Base-by-base conservation (phyloP, 441 rosid genomes). In the Oxalis stricta region DNA sequence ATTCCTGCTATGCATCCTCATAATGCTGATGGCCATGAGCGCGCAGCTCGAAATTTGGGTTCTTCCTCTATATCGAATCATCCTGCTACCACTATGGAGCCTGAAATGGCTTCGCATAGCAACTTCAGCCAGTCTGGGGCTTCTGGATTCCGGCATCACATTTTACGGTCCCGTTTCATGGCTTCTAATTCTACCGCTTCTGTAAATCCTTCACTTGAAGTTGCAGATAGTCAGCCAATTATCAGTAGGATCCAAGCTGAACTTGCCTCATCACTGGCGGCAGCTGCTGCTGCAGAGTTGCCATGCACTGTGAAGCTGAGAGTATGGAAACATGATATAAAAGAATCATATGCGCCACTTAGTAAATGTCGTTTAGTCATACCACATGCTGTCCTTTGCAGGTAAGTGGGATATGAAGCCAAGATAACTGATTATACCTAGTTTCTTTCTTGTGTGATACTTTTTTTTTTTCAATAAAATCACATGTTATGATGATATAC, bases 371-470 rank as follows among this genome's bases (percentile, higher is more conserved):
- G 79, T 22, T 61, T 87, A 33, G 71, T 58, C n/a, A 75, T 87
- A 56, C 86, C 83, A 4, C 95, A 87, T 72, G 95, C 81, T 15
- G 95, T 88, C 48, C 93, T 88, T 57, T 84, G 95, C 52, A 84
- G 97, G 97, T 67, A 71, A 58, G 69, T 35, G 7, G 34, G 31
- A 37, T 14, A 40, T 51, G n/a, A n/a, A n/a, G n/a, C n/a, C n/a
- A n/a, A n/a, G n/a, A n/a, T n/a, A n/a, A n/a, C n/a, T n/a, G n/a
- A n/a, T n/a, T n/a, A n/a, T n/a, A n/a, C n/a, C n/a, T n/a, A n/a
- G n/a, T n/a, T n/a, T n/a, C n/a, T n/a, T n/a, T n/a, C n/a, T n/a
- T n/a, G n/a, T n/a, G n/a, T n/a, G n/a, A n/a, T n/a, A n/a, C n/a
- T n/a, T n/a, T n/a, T n/a, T n/a, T n/a, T 39, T 9, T 38, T 31